Percentiles rank a stretch among this genome's conserved stretches.
These are phyloP conservation scores for Plenodomus tracheiphilus DNA, from an alignment of 2,329 filamentous ascomycete species.

Conservation along the genomic window DNA sequence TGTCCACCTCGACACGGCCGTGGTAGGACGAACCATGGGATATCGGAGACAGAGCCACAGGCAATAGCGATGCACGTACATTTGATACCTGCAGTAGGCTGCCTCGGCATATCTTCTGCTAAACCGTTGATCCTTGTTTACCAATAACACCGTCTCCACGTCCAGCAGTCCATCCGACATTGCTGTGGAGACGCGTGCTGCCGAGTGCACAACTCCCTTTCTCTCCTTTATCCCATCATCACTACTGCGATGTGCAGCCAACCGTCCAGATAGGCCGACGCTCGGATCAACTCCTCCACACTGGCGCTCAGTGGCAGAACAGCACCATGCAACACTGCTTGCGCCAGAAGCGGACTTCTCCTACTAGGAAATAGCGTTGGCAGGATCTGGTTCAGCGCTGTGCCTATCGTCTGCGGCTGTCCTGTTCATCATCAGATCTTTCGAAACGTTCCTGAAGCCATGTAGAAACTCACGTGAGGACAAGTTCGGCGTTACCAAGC, in stretches of 20 bases:
- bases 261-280: slow-evolving; percentile 86
- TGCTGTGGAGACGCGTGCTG: neutral
- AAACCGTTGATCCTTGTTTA: neutral
- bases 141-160: neutral
- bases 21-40: neutral
- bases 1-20: neutral
- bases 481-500: slow-evolving; percentile 63
- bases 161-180: neutral
- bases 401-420: slow-evolving; percentile 72
- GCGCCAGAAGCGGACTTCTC: slow-evolving; percentile 79
- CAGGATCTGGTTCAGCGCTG: slow-evolving; percentile 73
- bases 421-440: slow-evolving; percentile 34
- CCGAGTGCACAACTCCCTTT: slow-evolving; percentile 2
- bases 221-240: slow-evolving; percentile 59
- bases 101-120: neutral
- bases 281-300: slow-evolving; percentile 79
- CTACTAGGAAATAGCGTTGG: slow-evolving; percentile 86
- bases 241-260: slow-evolving; percentile 84
- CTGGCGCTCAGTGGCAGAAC: slow-evolving; percentile 78
- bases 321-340: slow-evolving; percentile 83
- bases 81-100: neutral
- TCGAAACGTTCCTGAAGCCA: neutral
- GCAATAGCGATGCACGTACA: neutral
- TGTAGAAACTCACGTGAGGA: slow-evolving; percentile 36
- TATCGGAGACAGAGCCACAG: neutral